Conservation (phyloP, 2,329 filamentous ascomycete genomes). For the Lecanoromycetidae sp. region DNA sequence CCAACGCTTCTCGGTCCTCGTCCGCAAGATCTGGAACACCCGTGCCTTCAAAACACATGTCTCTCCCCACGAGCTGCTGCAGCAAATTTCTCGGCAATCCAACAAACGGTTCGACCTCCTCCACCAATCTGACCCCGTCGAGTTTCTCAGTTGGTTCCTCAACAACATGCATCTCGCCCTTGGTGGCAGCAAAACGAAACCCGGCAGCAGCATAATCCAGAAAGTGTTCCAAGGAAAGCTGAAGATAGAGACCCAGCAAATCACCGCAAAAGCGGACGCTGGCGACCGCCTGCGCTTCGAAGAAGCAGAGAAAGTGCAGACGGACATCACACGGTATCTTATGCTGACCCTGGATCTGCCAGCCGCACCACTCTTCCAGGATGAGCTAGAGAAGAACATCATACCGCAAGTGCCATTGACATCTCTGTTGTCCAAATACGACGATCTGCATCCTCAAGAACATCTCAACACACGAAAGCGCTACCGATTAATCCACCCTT, state of each 20-base stretch:
- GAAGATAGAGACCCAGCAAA: conserved; percentile 84
- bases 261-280: conserved; percentile 79
- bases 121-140: conserved; percentile 83
- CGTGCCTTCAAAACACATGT: conserved; percentile 94
- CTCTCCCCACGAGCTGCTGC: conserved; percentile 89
- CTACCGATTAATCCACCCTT: conserved; percentile 77
- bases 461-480: conserved; percentile 77
- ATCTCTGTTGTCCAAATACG: conserved; percentile 80
- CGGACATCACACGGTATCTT: conserved; percentile 67
- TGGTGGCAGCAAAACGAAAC: conserved; percentile 78
- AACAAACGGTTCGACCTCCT: conserved; percentile 89
- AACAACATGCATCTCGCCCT: conserved; percentile 89
- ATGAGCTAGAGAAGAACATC: conserved; percentile 87
- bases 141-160: conserved; percentile 94
- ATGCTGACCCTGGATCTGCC: conserved; percentile 90
- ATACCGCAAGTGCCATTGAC: conserved; percentile 69
- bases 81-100: conserved; percentile 81
- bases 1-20: conserved; percentile 73
- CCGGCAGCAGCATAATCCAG: conserved; percentile 75
- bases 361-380: conserved; percentile 85
- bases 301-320: conserved; percentile 70
- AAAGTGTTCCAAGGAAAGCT: conserved; percentile 86
- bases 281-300: conserved; percentile 85
- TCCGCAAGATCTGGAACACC: conserved; percentile 97
- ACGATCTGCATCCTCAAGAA: conserved; percentile 76